A percentile compares a stretch with the other conserved stretches of the same genome.
Evolutionary conservation across 306 rosid genomes (phyloP).

Genomic region (Rosa persica): DNA sequence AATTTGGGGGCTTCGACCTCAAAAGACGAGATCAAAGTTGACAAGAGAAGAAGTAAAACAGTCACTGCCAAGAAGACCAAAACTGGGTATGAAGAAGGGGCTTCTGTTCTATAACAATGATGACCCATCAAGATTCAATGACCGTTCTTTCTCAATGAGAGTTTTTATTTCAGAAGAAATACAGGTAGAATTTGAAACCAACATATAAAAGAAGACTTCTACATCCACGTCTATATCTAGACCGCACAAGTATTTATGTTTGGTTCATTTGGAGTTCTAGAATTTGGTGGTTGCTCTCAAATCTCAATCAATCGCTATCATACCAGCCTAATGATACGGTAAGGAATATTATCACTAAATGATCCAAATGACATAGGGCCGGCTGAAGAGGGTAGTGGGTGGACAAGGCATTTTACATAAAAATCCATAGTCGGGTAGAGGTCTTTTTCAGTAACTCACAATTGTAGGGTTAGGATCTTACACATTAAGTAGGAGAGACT

Average conservation of each 20-base stretch:
- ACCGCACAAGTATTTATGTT: conserved; percentile 32
- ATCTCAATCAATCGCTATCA: conserved; percentile 15
- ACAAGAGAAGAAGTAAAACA: conserved; percentile 26
- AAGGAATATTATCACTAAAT: not conserved
- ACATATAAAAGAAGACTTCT: not conserved
- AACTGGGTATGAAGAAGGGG: conserved; percentile 34
- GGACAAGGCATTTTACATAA: not conserved
- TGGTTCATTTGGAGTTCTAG: conserved; percentile 3
- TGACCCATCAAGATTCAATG: conserved; percentile 42
- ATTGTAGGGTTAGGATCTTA: not conserved
- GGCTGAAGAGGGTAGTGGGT: not conserved
- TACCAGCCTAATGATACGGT: not conserved
- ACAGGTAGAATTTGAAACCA: not conserved
- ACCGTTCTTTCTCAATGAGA: conserved; percentile 15
- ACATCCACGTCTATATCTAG: conserved; percentile 16
- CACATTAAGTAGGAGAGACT: not conserved
- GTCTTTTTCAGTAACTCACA: not conserved
- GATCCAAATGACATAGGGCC: conserved; percentile 10
- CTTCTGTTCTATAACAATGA: conserved; percentile 40
- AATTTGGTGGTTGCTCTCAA: conserved; percentile 11
- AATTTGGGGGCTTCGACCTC: conserved; percentile 24
- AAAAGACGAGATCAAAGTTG: conserved; percentile 22
- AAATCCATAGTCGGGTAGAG: not conserved
- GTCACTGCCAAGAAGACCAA: conserved; percentile 53
- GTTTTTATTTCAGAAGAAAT: not conserved